Conservation (phyloP, 257 asterid species). For the Agastache rugosa region DNA sequence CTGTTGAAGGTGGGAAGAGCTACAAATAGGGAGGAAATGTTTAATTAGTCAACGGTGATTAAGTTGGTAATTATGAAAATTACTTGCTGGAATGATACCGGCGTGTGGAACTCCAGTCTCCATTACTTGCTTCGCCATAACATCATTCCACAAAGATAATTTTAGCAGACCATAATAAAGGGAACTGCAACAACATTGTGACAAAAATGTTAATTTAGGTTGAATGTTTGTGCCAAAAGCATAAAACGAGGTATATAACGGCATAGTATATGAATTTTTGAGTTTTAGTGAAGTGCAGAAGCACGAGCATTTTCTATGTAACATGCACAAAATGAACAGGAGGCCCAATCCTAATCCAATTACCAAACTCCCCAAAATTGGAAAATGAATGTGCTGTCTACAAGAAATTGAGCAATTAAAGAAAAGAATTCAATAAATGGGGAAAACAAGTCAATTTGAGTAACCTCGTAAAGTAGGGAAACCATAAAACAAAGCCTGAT, state of each 20-base stretch:
- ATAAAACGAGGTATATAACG: too few relatives aligned
- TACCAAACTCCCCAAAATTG: conserved; percentile 17
- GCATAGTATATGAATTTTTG: too few relatives aligned
- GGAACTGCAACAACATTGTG: too few relatives aligned
- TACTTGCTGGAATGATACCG: too few relatives aligned
- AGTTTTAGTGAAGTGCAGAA: too few relatives aligned
- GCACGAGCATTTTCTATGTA: too few relatives aligned
- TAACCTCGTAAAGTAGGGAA: conserved; percentile 11
- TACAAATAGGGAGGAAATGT: conserved; percentile 18
- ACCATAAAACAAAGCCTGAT: not conserved
- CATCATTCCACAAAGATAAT: too few relatives aligned
- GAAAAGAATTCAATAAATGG: not conserved
- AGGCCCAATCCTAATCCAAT: not conserved
- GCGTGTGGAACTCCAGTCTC: too few relatives aligned
- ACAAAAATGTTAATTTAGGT: too few relatives aligned
- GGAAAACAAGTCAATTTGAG: not conserved
- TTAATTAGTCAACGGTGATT: not conserved
- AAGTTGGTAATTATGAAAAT: not conserved
- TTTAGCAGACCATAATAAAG: too few relatives aligned
- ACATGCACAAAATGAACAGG: not conserved
- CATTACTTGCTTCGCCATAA: too few relatives aligned
- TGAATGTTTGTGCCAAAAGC: too few relatives aligned
- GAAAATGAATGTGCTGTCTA: not conserved
- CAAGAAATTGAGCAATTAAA: not conserved
- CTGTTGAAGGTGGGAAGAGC: conserved; percentile 5